phyloP scores from a whole-genome alignment of 2,329 filamentous ascomycete genomes.

The Biscogniauxia sp. region DNA sequence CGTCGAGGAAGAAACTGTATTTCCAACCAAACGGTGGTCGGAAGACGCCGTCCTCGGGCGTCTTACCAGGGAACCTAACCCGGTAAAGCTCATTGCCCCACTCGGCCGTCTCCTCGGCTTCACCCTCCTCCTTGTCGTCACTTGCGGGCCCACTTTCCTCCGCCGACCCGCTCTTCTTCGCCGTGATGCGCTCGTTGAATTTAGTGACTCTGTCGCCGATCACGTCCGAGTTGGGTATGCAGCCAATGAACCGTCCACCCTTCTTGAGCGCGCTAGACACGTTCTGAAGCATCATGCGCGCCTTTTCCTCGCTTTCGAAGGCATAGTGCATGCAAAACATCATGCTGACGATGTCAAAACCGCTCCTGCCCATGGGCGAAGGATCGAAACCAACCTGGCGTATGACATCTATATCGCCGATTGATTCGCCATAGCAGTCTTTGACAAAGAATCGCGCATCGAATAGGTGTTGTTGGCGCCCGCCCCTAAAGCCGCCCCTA shows the following conservation, averaged over 20 bases:
- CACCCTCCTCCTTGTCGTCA: slow-evolving; percentile 54
- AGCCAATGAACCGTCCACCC: slow-evolving; percentile 89
- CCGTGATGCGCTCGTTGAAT: slow-evolving; percentile 61
- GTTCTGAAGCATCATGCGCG: slow-evolving; percentile 88
- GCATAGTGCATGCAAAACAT: slow-evolving; percentile 99
- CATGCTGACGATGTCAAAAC: slow-evolving; percentile 95
- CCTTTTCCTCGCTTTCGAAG: slow-evolving; percentile 88
- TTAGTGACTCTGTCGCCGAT: slow-evolving; percentile 75
- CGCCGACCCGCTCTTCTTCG: slow-evolving; percentile 32
- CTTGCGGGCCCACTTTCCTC: slow-evolving; percentile 26
- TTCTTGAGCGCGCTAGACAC: slow-evolving; percentile 89
- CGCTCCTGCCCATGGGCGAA: slow-evolving; percentile 69
- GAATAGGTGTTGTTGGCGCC: slow-evolving; percentile 61
- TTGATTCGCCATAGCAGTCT: slow-evolving; percentile 84
- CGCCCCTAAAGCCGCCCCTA: slow-evolving; percentile 43
- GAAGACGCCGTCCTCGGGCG: slow-evolving; percentile 84
- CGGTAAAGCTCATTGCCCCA: slow-evolving; percentile 95
- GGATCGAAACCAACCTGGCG: slow-evolving; percentile 84
- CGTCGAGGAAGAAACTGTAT: slow-evolving; percentile 93
- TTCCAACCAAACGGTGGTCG: slow-evolving; percentile 96
- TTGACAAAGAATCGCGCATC: slow-evolving; percentile 86
- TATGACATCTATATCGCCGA: slow-evolving; percentile 79
- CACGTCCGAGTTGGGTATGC: slow-evolving; percentile 95
- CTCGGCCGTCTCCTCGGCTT: slow-evolving; percentile 64
- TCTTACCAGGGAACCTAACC: slow-evolving; percentile 81